Percentiles rank a stretch among this genome's conserved stretches.
These are phyloP conservation scores for Leccinum griseonigrum DNA, from an alignment of 1,284 basidiomycete genomes.

Conservation along the genomic window DNA sequence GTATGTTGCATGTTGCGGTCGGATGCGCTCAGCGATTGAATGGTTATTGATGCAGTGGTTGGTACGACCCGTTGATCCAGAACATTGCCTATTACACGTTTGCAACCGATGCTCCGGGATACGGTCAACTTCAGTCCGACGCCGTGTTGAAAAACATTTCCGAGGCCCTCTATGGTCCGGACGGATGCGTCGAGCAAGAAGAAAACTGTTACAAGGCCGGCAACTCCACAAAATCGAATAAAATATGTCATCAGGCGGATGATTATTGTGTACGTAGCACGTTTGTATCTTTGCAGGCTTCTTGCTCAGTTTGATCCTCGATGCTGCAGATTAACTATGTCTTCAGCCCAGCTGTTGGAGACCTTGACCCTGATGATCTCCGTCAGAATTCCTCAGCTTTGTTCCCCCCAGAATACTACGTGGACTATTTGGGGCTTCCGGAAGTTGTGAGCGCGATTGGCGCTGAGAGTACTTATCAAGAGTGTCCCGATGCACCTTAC, in stretches of 20 bases:
- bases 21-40: background rate
- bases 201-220: slow-evolving; percentile 54
- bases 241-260: slow-evolving; percentile 50
- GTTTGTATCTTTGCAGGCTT: too few relatives aligned
- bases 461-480: slow-evolving; percentile 45
- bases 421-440: slow-evolving; percentile 42
- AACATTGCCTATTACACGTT: slow-evolving; percentile 60
- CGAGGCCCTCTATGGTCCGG: slow-evolving; percentile 42
- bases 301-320: background rate
- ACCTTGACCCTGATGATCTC: slow-evolving; percentile 54
- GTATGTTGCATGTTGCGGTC: slow-evolving; percentile 25
- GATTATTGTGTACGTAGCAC: slow-evolving; percentile 50
- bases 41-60: slow-evolving; percentile 42
- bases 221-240: slow-evolving; percentile 41
- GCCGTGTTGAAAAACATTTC: slow-evolving; percentile 47
- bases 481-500: slow-evolving; percentile 45
- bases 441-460: slow-evolving; percentile 47
- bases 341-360: slow-evolving; percentile 47
- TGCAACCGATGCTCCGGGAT: slow-evolving; percentile 59
- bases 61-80: slow-evolving; percentile 65
- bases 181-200: slow-evolving; percentile 53
- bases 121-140: slow-evolving; percentile 55
- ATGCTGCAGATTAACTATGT: slow-evolving; percentile 43
- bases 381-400: slow-evolving; percentile 50
- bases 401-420: slow-evolving; percentile 59